Conservation (phyloP, 106 monocot genomes). For the Allium cepa region DNA sequence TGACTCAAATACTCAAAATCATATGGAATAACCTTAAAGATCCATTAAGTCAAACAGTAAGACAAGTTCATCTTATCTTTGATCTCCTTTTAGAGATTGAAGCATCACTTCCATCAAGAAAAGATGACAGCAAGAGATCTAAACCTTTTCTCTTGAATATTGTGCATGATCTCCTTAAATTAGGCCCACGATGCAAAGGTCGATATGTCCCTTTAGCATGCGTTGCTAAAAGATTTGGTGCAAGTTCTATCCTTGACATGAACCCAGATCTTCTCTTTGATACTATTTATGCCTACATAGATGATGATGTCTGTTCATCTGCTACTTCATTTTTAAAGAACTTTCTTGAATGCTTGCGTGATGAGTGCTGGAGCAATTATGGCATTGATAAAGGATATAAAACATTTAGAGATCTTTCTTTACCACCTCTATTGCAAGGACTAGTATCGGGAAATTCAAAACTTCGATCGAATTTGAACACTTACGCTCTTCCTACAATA, state of each 20-base stretch:
- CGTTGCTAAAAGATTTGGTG: conserved; percentile 71
- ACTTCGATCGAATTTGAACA: conserved; percentile 83
- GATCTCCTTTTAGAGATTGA: conserved; percentile 88
- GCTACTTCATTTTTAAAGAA: conserved; percentile 88
- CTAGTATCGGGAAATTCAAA: conserved; percentile 77
- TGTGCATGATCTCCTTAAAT: conserved; percentile 43
- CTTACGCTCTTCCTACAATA: conserved; percentile 75
- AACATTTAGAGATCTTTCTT: conserved; percentile 50
- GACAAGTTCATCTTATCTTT: conserved; percentile 93
- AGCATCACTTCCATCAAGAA: conserved; percentile 30
- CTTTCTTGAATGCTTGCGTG: conserved; percentile 79
- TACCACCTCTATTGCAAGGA: conserved; percentile 69
- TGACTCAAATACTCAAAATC: conserved; percentile 49
- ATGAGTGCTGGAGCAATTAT: conserved; percentile 79
- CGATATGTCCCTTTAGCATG: conserved; percentile 91
- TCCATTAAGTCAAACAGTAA: conserved; percentile 89
- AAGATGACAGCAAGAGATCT: conserved; percentile 13
- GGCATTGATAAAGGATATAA: conserved; percentile 84
- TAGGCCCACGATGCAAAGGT: conserved; percentile 85
- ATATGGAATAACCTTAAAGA: conserved; percentile 99
- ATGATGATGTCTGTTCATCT: conserved; percentile 93
- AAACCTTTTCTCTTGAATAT: conserved; percentile 38
- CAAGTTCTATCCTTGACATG: conserved; percentile 55
- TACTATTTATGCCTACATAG: conserved; percentile 62
- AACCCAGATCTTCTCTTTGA: conserved; percentile 63